These are phyloP conservation scores for Gossypium gossypioides DNA, from an alignment of 441 rosid genomes.

Conservation along the genomic window DNA sequence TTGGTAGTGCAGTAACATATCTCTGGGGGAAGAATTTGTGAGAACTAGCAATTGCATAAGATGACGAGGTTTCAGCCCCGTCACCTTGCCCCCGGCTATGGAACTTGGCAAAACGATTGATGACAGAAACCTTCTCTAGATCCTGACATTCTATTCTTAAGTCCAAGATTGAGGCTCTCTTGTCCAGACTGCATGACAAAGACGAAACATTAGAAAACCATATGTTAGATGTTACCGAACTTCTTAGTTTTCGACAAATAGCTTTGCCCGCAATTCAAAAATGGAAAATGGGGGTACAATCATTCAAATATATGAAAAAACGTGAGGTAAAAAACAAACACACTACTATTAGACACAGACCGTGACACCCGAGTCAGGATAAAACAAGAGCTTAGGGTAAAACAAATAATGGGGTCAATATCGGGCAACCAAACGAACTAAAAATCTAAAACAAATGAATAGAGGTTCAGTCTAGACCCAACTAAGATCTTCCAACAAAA, in stretches of 20 bases:
- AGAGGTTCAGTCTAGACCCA: neutral
- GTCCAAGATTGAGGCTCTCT: slow-evolving; percentile 47
- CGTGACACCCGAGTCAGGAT: neutral
- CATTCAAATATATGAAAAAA: neutral
- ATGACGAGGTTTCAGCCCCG: slow-evolving; percentile 32
- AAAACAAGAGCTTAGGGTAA: neutral
- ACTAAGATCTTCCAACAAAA: neutral
- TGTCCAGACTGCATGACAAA: slow-evolving; percentile 55
- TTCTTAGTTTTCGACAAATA: neutral
- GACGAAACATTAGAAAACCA: neutral
- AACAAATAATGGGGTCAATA: slow-evolving; percentile 1
- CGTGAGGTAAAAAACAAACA: neutral
- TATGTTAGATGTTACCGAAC: neutral
- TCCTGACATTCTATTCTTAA: slow-evolving; percentile 67
- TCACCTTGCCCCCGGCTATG: slow-evolving; percentile 48
- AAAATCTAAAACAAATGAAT: neutral
- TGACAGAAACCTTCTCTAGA: slow-evolving; percentile 64
- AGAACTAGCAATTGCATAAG: slow-evolving; percentile 29
- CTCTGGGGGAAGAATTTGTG: slow-evolving; percentile 47
- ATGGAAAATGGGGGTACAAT: neutral
- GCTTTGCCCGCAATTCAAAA: neutral
- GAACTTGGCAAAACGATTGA: slow-evolving; percentile 88
- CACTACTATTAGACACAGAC: neutral
- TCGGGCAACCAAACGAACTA: neutral
- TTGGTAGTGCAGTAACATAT: slow-evolving; percentile 53